Evolutionary conservation across 2,329 filamentous ascomycete genomes (phyloP).

Genomic region (Paradendryphiella salina): DNA sequence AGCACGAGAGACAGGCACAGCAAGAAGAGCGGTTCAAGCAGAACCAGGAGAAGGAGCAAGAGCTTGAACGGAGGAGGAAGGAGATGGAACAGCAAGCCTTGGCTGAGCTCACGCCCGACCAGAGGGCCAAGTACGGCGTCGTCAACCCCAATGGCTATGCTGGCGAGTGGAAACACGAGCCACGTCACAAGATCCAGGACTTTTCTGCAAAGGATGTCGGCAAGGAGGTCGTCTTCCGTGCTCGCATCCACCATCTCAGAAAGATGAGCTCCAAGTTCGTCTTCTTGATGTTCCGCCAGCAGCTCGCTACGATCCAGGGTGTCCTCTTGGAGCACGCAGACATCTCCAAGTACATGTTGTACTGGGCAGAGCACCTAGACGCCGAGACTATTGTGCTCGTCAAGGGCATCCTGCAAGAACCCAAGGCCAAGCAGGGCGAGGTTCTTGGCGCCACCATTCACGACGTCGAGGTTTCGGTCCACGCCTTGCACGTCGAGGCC

Average conservation of each 20-base stretch:
- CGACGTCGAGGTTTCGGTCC: constrained; percentile 74
- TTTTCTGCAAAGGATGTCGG: constrained; percentile 60
- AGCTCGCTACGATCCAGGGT: constrained; percentile 80
- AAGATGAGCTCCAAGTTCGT: constrained; percentile 80
- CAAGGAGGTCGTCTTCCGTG: constrained; percentile 67
- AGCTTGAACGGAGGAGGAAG: constrained; percentile 53
- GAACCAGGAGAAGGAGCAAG: constrained; percentile 50
- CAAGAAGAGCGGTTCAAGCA: constrained; percentile 52
- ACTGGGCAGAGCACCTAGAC: constrained; percentile 83
- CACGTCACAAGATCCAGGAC: constrained; percentile 55
- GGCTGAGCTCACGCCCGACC: constrained; percentile 61
- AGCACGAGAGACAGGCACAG: constrained; percentile 52
- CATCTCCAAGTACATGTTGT: constrained; percentile 74
- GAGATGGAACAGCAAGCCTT: constrained; percentile 54
- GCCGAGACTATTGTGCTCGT: constrained; percentile 79
- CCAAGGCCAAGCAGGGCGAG: constrained; percentile 66
- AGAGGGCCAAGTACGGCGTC: constrained; percentile 62
- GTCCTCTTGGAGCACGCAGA: constrained; percentile 68
- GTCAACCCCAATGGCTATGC: constrained; percentile 63
- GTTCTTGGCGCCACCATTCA: constrained; percentile 76
- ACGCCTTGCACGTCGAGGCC: constrained; percentile 65
- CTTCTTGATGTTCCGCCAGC: constrained; percentile 84
- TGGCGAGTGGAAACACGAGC: constrained; percentile 53
- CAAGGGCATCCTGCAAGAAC: constrained; percentile 71
- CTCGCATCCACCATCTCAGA: constrained; percentile 76